Conservation (phyloP, 2,329 filamentous ascomycete species). For the Trichoderma sp. region DNA sequence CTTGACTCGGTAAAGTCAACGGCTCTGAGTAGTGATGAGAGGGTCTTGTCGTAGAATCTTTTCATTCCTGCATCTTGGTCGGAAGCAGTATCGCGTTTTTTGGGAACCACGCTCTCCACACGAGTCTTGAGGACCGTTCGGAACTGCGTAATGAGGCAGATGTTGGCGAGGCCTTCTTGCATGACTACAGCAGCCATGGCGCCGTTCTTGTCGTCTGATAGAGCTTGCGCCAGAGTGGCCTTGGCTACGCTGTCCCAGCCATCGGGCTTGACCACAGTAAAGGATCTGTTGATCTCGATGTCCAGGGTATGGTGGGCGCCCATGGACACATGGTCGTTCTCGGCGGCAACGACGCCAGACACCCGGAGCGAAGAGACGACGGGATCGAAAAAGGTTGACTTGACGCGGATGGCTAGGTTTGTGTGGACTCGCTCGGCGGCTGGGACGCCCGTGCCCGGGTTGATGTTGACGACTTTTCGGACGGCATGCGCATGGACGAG, state of each 20-base stretch:
- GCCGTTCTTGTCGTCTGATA: conserved; percentile 76
- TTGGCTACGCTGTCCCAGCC: conserved; percentile 89
- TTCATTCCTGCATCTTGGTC: conserved; percentile 71
- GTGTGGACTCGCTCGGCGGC: conserved; percentile 56
- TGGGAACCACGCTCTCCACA: conserved; percentile 66
- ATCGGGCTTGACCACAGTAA: conserved; percentile 80
- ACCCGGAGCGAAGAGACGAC: conserved; percentile 57
- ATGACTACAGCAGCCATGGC: conserved; percentile 90
- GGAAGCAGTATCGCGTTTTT: conserved; percentile 64
- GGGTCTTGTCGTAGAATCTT: conserved; percentile 73
- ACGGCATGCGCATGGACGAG: conserved; percentile 56
- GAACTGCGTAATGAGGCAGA: conserved; percentile 79
- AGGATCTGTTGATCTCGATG: conserved; percentile 82
- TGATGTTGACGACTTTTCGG: conserved; percentile 56
- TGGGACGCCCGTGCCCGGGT: conserved; percentile 52
- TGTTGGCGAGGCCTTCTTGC: conserved; percentile 83
- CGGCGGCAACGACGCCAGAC: conserved; percentile 54
- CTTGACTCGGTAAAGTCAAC: conserved; percentile 71
- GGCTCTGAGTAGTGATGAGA: conserved; percentile 74
- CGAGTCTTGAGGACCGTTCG: conserved; percentile 69
- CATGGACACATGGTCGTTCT: conserved; percentile 55
- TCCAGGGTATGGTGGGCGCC: conserved; percentile 68
- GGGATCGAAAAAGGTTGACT: conserved; percentile 61
- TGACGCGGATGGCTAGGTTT: conserved; percentile 59
- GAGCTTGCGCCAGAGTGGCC: conserved; percentile 74